Base-by-base conservation (phyloP, 495 filamentous ascomycete genomes). In the Venustampulla echinocandica region DNA sequence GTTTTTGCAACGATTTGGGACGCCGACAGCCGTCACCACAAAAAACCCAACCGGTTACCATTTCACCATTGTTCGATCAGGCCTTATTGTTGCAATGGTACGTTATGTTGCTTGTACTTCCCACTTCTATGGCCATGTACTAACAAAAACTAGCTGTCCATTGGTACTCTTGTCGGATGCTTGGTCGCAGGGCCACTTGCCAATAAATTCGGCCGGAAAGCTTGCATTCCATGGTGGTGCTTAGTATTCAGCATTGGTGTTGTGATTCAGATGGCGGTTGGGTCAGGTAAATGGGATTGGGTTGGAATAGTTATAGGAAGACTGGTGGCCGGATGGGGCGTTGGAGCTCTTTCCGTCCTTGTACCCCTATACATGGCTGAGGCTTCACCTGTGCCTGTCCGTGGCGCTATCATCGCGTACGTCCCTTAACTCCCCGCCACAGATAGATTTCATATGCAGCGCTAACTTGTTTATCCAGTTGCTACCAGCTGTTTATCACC, bases 401-500 rank as follows among this genome's bases (percentile, higher is more conserved):
- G 82, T 50, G 81, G 80, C 60, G 69, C 82, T 41, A 73, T 85
- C 49, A 73, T 85, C 50, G 78, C 72, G 47, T 56, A 46, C 11
- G 50, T 30, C 9, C 41, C 25, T 21, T 23, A 5, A 21, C 18
- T 40, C 52, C 46, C 35, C 44, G 4, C 27, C 6, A 30, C 27
- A 6, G 7, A 13, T 6, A 37, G 6, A 37, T 10, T 37, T 10
- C 15, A 5, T 37, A 9, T 37, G 6, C 15, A 37, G 2, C 23
- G 14, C 5, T 15, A 15, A 13, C n/a, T 14, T 18, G 35, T 15
- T 32, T 44, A 36, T 47, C 35, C 44, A 70, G 73, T 46, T 74
- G 75, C 33, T 92, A 93, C 69, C 87, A 93, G 68, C 75, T 93
- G 18, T 88, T 92, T 67, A 85, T 92, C 61, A 87, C 87, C 22